Evolutionary conservation across 768 basidiomycete genomes (phyloP), one percentile per base, ranked within the genome.

Genomic region (Kwoniella newhampshirensis): DNA sequence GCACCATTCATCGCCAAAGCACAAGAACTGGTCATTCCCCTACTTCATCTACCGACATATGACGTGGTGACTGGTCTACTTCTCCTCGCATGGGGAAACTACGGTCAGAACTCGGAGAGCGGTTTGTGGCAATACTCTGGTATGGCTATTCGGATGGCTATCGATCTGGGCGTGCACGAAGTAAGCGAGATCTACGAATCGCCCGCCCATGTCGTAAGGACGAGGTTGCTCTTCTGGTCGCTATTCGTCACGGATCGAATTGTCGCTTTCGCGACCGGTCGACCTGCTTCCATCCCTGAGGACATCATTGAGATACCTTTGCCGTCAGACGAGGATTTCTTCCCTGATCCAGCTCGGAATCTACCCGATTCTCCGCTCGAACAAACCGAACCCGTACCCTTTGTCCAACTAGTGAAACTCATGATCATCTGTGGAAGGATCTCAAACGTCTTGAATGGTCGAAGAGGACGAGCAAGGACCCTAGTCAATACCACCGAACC

Each of bases 341-440:
- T 70, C 41, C 72, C 73, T 18, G 70, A 67, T 51, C 71, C 73
- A 21, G 45, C 68, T 1, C 58, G 70, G 21, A 68, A 72, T 47
- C 52, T 54, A 37, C 55, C 59, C 9, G 60, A 47, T 7, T 46
- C 56, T 21, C 42, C 52, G 1, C 13, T 21, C 17, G 64, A 70
- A 53, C 41, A 57, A 30, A 51, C 71, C 43, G 67, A 69, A 41
- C 70, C 70, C 9, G 53, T 72, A 17, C 75, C 75, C 0, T 76
- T 72, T 47, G 75, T 74, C 5, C 66, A 70, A 30, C 48, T 70
- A 15, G 66, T 73, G 12, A 66, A 68, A 47, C 62, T 76, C 30
- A 73, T 74, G 75, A 66, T 76, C 35, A 71, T 76, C 27, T 67
- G 65, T 51, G 74, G 74, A 15, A 51, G 74, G 28, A 73, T 75